Conservation (phyloP, 306 rosid species). For the Quercus cerris region DNA sequence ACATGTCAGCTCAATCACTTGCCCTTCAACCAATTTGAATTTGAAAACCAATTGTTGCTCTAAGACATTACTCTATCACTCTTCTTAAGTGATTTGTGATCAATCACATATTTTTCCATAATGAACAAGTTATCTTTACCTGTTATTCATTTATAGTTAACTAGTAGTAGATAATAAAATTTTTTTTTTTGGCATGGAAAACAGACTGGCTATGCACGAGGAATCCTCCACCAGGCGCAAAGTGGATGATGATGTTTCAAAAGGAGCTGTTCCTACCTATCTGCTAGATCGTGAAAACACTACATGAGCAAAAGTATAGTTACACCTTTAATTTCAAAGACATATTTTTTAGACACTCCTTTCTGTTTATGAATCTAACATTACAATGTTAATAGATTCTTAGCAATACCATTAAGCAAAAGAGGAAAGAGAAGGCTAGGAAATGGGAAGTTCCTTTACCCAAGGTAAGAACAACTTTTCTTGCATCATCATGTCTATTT, state of each 20-base stretch:
- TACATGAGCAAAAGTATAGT: conserved; percentile 65
- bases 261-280: conserved; percentile 82
- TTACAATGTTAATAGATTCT: conserved; percentile 51
- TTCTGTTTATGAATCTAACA: conserved; percentile 3
- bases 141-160: not conserved
- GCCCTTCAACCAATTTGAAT: not conserved
- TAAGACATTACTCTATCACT: not conserved
- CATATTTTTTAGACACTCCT: not conserved
- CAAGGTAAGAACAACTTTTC: conserved; percentile 44
- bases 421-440: conserved; percentile 92
- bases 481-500: not conserved
- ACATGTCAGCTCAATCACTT: not conserved
- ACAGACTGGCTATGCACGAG: conserved; percentile 84
- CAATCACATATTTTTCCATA: not conserved
- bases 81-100: not conserved
- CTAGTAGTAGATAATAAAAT: not conserved
- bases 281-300: conserved; percentile 89
- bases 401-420: conserved; percentile 93
- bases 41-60: not conserved
- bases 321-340: not conserved
- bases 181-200: not conserved
- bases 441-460: conserved; percentile 98
- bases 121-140: not conserved
- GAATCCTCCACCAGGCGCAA: conserved; percentile 77
- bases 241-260: conserved; percentile 79